Percentiles rank a stretch among this genome's conserved stretches.
These are phyloP conservation scores for Aeschynomene evenia DNA, from an alignment of 306 rosid genomes.

Conservation along the genomic window DNA sequence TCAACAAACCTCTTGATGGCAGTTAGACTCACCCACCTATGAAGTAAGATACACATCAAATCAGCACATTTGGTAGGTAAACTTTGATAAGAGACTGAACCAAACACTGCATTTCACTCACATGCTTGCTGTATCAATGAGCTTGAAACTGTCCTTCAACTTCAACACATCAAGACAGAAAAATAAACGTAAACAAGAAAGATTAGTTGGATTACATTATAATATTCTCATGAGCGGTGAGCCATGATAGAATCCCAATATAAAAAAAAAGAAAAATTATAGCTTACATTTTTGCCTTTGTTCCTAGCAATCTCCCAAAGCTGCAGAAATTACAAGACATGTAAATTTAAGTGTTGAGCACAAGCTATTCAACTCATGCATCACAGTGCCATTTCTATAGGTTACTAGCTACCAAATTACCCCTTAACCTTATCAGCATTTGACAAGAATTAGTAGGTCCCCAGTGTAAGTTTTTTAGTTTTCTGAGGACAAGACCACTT, in stretches of 20 bases:
- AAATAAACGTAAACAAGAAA: constrained; percentile 17
- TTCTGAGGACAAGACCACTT: too few species aligned
- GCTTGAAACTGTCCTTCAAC: constrained; percentile 55
- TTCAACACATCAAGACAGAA: constrained; percentile 36
- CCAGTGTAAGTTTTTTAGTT: background rate
- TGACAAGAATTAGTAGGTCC: constrained; percentile 21
- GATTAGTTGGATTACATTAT: background rate
- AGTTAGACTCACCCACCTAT: constrained; percentile 69
- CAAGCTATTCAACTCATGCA: constrained; percentile 5
- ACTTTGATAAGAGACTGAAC: constrained; percentile 11
- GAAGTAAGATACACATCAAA: background rate
- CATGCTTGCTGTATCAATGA: constrained; percentile 61
- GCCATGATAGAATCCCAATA: background rate
- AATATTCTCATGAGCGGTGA: constrained; percentile 7
- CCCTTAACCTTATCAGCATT: constrained; percentile 11
- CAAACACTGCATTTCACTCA: constrained; percentile 43
- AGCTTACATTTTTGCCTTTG: constrained; percentile 53
- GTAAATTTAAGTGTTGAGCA: constrained; percentile 22
- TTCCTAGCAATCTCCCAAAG: constrained; percentile 53
- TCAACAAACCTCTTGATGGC: constrained; percentile 57
- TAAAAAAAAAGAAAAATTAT: background rate
- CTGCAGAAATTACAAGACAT: constrained; percentile 45
- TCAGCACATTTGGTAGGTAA: background rate
- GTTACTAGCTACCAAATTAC: constrained; percentile 22
- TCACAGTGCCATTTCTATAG: background rate